Conservation (phyloP, 2,329 filamentous ascomycete species). For the Fusarium siculi region DNA sequence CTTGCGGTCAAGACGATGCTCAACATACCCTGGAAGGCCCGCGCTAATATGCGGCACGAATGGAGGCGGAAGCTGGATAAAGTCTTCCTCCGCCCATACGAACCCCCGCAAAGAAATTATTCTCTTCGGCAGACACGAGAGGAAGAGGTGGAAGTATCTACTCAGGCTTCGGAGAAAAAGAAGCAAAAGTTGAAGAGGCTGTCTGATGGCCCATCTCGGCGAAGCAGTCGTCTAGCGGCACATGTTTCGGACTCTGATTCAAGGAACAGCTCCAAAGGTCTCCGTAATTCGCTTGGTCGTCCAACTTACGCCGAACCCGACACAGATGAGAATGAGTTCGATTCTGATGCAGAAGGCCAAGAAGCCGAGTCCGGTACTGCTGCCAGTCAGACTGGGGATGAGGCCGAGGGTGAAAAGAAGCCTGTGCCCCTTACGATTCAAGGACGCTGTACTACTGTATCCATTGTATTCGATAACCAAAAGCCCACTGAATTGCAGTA, state of each 20-base stretch:
- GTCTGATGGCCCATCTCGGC: constrained; percentile 47
- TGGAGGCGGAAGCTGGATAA: constrained; percentile 78
- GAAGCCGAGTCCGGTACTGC: constrained; percentile 3
- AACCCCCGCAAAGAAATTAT: constrained; percentile 51
- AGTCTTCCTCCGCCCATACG: constrained; percentile 68
- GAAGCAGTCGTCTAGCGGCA: constrained; percentile 52
- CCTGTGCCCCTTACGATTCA: constrained; percentile 69
- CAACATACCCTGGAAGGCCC: constrained; percentile 82
- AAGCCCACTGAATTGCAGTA: constrained; percentile 75
- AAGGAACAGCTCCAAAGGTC: constrained; percentile 34
- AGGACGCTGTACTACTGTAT: constrained; percentile 76
- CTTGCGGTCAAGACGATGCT: constrained; percentile 82
- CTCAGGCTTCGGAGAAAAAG: constrained; percentile 22
- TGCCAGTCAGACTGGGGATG: constrained; percentile 12
- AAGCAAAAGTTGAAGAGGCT: constrained; percentile 21
- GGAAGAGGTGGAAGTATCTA: background rate
- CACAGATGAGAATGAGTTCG: constrained; percentile 57
- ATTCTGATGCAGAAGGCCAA: constrained; percentile 39
- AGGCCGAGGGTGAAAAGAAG: constrained; percentile 7
- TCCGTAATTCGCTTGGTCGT: constrained; percentile 31
- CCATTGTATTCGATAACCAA: constrained; percentile 80
- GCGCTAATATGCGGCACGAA: constrained; percentile 79
- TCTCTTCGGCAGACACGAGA: constrained; percentile 36
- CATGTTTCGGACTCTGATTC: constrained; percentile 42
- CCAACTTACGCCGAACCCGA: constrained; percentile 58